Conservation (phyloP, 2,329 filamentous ascomycete species). For the Kalmusia sp. region DNA sequence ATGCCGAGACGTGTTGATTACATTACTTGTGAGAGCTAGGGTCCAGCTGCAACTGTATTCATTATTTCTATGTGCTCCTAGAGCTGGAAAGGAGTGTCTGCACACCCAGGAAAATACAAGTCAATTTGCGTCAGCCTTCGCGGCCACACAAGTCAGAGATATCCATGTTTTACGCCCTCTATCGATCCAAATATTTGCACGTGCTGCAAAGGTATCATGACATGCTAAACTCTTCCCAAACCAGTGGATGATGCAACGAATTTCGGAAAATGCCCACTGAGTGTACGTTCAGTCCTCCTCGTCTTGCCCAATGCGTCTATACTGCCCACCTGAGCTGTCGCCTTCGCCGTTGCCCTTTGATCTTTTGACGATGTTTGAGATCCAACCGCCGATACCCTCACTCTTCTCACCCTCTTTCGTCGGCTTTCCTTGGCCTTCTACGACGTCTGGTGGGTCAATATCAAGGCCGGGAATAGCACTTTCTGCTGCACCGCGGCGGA, state of each 20-base stretch:
- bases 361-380: slow-evolving; percentile 69
- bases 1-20: no score
- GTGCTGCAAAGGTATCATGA: slow-evolving; percentile 31
- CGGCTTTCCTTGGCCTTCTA: slow-evolving; percentile 60
- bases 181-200: slow-evolving; percentile 32
- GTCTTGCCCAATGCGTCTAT: slow-evolving; percentile 55
- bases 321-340: slow-evolving; percentile 52
- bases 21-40: no score
- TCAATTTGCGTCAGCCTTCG: not conserved
- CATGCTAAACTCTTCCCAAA: slow-evolving; percentile 24
- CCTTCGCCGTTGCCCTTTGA: slow-evolving; percentile 55
- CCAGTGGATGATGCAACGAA: slow-evolving; percentile 26
- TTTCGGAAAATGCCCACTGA: slow-evolving; percentile 19
- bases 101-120: not conserved
- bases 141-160: slow-evolving; percentile 13
- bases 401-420: slow-evolving; percentile 35
- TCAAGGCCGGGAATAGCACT: slow-evolving; percentile 80
- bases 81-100: not conserved
- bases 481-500: slow-evolving; percentile 65
- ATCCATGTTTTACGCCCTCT: slow-evolving; percentile 38
- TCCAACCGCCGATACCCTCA: slow-evolving; percentile 73
- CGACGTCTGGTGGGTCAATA: slow-evolving; percentile 76
- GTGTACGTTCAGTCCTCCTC: slow-evolving; percentile 36
- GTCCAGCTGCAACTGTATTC: slow-evolving; percentile 9
- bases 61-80: slow-evolving; percentile 13